phyloP scores from a whole-genome alignment of 148 eudicot genomes.

The Rheum nobile region DNA sequence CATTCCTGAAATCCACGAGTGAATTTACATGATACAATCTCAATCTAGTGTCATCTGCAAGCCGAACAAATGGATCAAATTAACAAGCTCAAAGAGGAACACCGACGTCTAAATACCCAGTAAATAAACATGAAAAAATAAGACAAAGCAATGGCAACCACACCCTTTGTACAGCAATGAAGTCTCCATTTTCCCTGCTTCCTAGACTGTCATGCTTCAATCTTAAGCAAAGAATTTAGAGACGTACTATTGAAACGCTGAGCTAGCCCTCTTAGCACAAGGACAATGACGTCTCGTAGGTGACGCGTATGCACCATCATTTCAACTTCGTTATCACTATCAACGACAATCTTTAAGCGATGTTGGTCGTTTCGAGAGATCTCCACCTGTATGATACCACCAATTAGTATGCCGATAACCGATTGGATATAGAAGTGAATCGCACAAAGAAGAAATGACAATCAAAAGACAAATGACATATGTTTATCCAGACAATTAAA shows the following conservation, averaged over 20 bases:
- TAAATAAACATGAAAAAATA: neutral
- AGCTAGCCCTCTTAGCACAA: slow-evolving; percentile 84
- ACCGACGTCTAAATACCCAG: neutral
- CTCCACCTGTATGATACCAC: slow-evolving; percentile 52
- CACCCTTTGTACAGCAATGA: neutral
- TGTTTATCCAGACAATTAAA: neutral
- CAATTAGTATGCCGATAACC: neutral
- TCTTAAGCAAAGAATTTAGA: slow-evolving; percentile 75
- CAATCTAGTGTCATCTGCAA: neutral
- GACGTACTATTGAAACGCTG: slow-evolving; percentile 92
- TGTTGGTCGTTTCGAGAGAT: slow-evolving; percentile 88
- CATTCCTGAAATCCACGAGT: neutral
- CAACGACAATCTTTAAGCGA: slow-evolving; percentile 73
- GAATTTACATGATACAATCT: neutral
- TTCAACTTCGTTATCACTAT: slow-evolving; percentile 71
- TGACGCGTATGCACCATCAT: slow-evolving; percentile 95
- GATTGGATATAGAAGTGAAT: neutral
- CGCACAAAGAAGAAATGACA: neutral
- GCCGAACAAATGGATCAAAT: neutral
- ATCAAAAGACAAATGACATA: neutral
- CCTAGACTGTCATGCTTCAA: slow-evolving; percentile 23
- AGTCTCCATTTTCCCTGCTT: neutral
- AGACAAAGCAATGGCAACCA: neutral
- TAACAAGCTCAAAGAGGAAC: neutral
- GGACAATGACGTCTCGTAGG: slow-evolving; percentile 77